Evolutionary conservation across 2,329 filamentous ascomycete genomes (phyloP).

Genomic region (Neonectria neomacrospora): DNA sequence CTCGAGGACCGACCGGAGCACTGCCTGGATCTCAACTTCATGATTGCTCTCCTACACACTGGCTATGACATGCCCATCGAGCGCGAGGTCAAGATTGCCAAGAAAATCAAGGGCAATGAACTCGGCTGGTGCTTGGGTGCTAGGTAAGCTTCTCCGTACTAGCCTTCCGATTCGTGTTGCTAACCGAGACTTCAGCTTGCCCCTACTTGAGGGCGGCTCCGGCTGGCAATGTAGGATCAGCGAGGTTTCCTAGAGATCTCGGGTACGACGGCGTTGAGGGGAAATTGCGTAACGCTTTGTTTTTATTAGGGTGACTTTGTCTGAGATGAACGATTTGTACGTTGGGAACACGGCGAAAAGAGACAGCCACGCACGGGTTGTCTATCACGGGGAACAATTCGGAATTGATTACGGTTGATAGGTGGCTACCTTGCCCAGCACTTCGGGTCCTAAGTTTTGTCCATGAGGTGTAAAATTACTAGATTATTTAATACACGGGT

Average conservation of each 20-base stretch:
- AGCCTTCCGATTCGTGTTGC: conserved; percentile 14
- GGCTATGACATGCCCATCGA: conserved; percentile 99
- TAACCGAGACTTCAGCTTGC: conserved; percentile 69
- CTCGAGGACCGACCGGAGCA: conserved; percentile 85
- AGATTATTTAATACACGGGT: conserved; percentile 44
- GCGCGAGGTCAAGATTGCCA: conserved; percentile 95
- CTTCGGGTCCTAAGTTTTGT: conserved; percentile 34
- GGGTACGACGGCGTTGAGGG: conserved; percentile 40
- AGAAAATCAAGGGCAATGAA: conserved; percentile 98
- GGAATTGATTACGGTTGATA: conserved; percentile 30
- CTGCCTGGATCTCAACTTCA: conserved; percentile 96
- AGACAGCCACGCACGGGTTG: conserved; percentile 22
- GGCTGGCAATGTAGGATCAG: conserved; percentile 92
- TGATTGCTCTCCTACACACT: conserved; percentile 90
- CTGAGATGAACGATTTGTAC: conserved; percentile 37
- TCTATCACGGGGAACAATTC: conserved; percentile 34
- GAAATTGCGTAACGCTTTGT: conserved; percentile 33
- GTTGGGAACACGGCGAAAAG: conserved; percentile 38
- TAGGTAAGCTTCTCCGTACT: conserved; percentile 70
- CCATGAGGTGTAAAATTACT: conserved; percentile 40
- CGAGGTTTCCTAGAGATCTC: conserved; percentile 68
- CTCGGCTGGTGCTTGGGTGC: conserved; percentile 97
- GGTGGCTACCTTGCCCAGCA: conserved; percentile 31
- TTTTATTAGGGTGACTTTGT: conserved; percentile 36
- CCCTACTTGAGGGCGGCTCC: conserved; percentile 81